A percentile compares a stretch with the other conserved stretches of the same genome.
Evolutionary conservation across 2,329 filamentous ascomycete genomes (phyloP).

Genomic region (Colletotrichum noveboracense): DNA sequence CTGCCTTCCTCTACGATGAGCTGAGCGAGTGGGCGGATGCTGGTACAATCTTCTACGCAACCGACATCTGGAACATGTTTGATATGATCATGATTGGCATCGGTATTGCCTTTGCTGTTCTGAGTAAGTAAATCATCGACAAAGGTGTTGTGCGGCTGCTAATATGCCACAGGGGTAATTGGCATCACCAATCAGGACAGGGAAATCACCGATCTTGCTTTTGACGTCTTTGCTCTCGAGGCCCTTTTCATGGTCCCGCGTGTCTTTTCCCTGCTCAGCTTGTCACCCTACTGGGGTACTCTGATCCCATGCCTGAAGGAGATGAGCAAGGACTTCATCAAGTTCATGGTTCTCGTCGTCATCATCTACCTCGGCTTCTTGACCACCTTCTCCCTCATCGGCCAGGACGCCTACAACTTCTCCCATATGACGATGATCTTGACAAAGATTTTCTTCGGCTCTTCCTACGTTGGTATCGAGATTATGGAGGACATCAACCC

Average conservation of each 20-base stretch:
- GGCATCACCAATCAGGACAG: slow-evolving; percentile 67
- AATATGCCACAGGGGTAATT: slow-evolving; percentile 58
- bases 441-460: slow-evolving; percentile 83
- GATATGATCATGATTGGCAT: slow-evolving; percentile 77
- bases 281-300: slow-evolving; percentile 91
- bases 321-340: slow-evolving; percentile 92
- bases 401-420: slow-evolving; percentile 70
- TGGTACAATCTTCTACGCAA: slow-evolving; percentile 83
- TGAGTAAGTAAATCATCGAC: slow-evolving; percentile 61
- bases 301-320: slow-evolving; percentile 89
- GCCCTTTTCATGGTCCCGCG: slow-evolving; percentile 89
- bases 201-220: slow-evolving; percentile 76
- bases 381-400: slow-evolving; percentile 82
- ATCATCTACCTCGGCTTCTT: slow-evolving; percentile 88
- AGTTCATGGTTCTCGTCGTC: slow-evolving; percentile 80
- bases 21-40: slow-evolving; percentile 85
- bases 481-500: slow-evolving; percentile 66
- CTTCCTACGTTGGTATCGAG: slow-evolving; percentile 76
- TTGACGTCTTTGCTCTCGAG: slow-evolving; percentile 88
- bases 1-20: slow-evolving; percentile 87
- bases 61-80: slow-evolving; percentile 82
- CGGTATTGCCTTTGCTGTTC: slow-evolving; percentile 71
- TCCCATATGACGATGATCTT: slow-evolving; percentile 76
- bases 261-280: slow-evolving; percentile 83
- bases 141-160: slow-evolving; percentile 4